phyloP scores from a whole-genome alignment of 306 rosid species.

The Purshia tridentata region DNA sequence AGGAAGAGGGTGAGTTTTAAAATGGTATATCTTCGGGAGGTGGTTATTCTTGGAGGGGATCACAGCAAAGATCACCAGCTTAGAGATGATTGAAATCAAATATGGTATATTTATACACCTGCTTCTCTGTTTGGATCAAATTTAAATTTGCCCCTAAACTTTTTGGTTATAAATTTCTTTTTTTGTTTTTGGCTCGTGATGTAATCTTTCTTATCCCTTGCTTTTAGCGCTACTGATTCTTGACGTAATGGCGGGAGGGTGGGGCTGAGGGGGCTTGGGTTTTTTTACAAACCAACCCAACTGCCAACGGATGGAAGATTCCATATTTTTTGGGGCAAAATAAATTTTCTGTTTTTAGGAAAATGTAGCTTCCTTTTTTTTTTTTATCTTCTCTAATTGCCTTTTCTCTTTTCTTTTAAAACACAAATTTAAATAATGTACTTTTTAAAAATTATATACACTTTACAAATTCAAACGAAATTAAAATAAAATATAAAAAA shows the following conservation, averaged over 20 bases:
- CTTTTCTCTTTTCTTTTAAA: too few relatives aligned
- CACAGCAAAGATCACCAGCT: constrained; percentile 29
- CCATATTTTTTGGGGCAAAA: neutral
- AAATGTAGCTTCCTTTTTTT: too few relatives aligned
- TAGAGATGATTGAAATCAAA: constrained; percentile 38
- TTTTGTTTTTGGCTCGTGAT: neutral
- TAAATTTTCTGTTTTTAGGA: neutral
- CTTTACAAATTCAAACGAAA: too few relatives aligned
- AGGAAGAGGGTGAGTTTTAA: constrained; percentile 27
- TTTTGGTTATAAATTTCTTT: neutral
- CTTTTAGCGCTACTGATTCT: constrained; percentile 37
- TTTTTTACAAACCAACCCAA: neutral
- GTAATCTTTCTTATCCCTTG: constrained; percentile 39
- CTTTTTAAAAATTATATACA: too few relatives aligned
- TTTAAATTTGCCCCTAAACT: constrained; percentile 8
- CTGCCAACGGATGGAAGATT: neutral
- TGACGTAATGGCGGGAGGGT: constrained; percentile 50
- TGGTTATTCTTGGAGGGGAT: constrained; percentile 50
- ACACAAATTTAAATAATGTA: too few relatives aligned
- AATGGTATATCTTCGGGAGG: constrained; percentile 49
- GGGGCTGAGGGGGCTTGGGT: neutral
- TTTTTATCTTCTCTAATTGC: too few relatives aligned
- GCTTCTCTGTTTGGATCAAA: neutral
- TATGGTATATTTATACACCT: constrained; percentile 62
- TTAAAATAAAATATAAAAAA: too few relatives aligned